phyloP scores from a whole-genome alignment of 1,284 basidiomycete species.

The Malassezia sp. region DNA sequence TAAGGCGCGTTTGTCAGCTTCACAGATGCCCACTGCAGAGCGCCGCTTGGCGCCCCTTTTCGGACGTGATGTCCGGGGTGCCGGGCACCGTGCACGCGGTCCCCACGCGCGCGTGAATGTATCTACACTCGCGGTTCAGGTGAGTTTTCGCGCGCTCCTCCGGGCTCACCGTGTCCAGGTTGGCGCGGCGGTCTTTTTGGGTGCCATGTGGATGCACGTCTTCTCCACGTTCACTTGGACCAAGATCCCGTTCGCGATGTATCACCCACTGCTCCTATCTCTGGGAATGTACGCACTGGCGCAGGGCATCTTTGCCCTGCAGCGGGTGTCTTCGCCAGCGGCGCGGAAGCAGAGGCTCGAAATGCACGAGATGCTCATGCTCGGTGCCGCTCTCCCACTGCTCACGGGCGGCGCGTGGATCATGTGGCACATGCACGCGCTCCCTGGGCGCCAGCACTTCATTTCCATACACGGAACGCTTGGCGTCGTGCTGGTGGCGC shows the following conservation, averaged over 20 bases:
- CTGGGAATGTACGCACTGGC: conserved; percentile 2
- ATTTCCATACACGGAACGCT: conserved; percentile 12
- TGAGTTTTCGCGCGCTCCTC: too few species aligned
- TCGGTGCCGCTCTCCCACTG: not conserved
- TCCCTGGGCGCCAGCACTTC: conserved; percentile 9
- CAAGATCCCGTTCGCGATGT: not conserved
- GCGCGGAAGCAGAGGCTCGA: not conserved
- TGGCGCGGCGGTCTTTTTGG: not conserved
- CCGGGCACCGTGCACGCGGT: too few species aligned
- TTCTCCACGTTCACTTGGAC: not conserved
- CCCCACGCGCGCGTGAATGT: too few species aligned
- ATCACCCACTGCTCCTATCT: conserved; percentile 10
- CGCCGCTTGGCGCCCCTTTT: too few species aligned
- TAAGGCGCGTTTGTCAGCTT: too few species aligned
- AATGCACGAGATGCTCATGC: conserved; percentile 4
- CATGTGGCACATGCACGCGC: conserved; percentile 7
- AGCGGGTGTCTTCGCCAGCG: not conserved
- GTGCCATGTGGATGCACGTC: not conserved
- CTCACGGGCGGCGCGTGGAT: conserved; percentile 6
- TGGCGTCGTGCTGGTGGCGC: not conserved
- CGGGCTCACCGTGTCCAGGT: conserved; percentile 1
- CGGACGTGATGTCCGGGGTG: too few species aligned
- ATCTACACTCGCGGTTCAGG: too few species aligned
- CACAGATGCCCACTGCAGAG: too few species aligned
- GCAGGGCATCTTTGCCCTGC: conserved; percentile 6